These are phyloP conservation scores for Phytophthora cactorum DNA, from an alignment of 352 stramenopile genomes.

Conservation along the genomic window DNA sequence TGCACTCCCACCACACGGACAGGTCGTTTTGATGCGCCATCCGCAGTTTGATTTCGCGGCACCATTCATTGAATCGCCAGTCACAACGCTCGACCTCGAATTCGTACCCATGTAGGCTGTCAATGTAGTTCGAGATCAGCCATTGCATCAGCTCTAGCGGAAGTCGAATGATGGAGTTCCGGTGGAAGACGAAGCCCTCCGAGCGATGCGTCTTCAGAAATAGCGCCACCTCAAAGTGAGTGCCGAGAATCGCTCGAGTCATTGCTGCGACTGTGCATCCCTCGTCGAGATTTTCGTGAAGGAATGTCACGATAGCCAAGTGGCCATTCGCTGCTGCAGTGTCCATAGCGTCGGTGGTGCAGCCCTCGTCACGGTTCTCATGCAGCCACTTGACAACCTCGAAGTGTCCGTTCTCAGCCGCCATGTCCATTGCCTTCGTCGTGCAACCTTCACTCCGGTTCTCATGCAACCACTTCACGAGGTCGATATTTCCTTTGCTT, in stretches of 20 bases:
- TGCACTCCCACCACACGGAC: conserved; percentile 36
- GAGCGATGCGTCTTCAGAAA: conserved; percentile 29
- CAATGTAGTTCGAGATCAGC: conserved; percentile 27
- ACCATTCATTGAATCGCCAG: conserved; percentile 39
- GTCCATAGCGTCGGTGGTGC: conserved; percentile 32
- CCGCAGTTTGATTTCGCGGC: conserved; percentile 20
- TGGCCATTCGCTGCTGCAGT: conserved; percentile 29
- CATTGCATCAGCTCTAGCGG: conserved; percentile 39
- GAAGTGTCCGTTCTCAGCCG: conserved; percentile 36
- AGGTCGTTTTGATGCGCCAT: conserved; percentile 32
- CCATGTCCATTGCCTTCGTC: conserved; percentile 32
- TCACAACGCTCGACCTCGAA: conserved; percentile 33
- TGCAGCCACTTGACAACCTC: conserved; percentile 42
- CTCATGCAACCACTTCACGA: conserved; percentile 40
- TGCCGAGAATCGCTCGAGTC: conserved; percentile 27
- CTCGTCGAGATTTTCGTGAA: conserved; percentile 34
- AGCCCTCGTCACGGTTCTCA: conserved; percentile 31
- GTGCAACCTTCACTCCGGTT: conserved; percentile 37
- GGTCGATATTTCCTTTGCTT: conserved; percentile 31
- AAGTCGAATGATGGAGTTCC: conserved; percentile 31
- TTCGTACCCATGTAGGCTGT: conserved; percentile 27
- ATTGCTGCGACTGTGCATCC: conserved; percentile 34
- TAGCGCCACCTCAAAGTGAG: conserved; percentile 35
- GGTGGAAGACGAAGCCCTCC: conserved; percentile 26
- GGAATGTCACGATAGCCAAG: conserved; percentile 26